Base-by-base conservation (phyloP, 2,329 filamentous ascomycete species). In the Penicillium sclerotigenum region DNA sequence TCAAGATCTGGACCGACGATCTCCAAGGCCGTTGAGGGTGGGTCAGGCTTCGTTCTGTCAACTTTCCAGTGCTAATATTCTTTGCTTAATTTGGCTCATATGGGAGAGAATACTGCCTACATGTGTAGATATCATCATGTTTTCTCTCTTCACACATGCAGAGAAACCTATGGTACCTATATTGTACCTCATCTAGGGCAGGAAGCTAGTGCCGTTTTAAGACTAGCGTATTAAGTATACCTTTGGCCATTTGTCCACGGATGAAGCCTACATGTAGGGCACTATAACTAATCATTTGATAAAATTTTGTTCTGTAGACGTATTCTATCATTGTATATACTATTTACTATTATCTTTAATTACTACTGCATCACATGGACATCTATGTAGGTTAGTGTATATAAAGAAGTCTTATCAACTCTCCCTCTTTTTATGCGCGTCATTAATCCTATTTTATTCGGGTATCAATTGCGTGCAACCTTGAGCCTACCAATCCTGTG, bases 351-450 rank as follows among this genome's bases (percentile, higher is more conserved):
- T 4, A 11, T n/a, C 5, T 47, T 13, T 5, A 24, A 24, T 34
- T 34, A 13, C 8, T 34, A 34, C 5, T n/a, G 8, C 7, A n/a
- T 16, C 13, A 45, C 28, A 2, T 22, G 14, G 18, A 9, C 14
- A 26, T 26, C 1, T 11, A 42, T 26, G 9, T 24, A 47, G 8
- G 1, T 6, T n/a, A 16, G 13, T 20, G 28, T 20, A 14, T 20
- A 28, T 20, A n/a, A 7, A n/a, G n/a, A 46, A n/a, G 18, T 11
- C 16, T 14, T 14, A 16, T 33, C 5, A 7, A 45, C 42, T 31
- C 42, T 16, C 7, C 9, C 11, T 7, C 2, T 4, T 43, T 14
- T 59, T 58, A 62, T 63, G 63, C 60, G 60, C 63, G 63, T 65
- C 63, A 65, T 65, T 34, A 59, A 65, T 40, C 13, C 16, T 9